Conservation (phyloP, 164 flowering plant genomes). For the Vitis vinifera region ASM3070453v1 NC_081823.1:2759001-2759500, state of each 20-base stretch:
- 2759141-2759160: no score
- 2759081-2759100: no score
- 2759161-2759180: no score
- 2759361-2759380: constrained; percentile 4
- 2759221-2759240: neutral
- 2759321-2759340: constrained; percentile 14
- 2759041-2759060: no score
- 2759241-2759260: constrained; percentile 2
- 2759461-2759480: neutral
- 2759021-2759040: no score
- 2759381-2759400: constrained; percentile 1
- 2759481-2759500: constrained; percentile 1
- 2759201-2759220: no score
- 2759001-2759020: no score
- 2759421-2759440: constrained; percentile 2
- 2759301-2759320: constrained; percentile 25
- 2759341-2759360: constrained; percentile 11
- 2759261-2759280: constrained; percentile 1
- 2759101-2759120: no score
- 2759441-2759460: constrained; percentile 16
- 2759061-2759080: no score
- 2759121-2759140: no score
- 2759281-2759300: constrained; percentile 4
- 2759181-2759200: no score
- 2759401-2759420: constrained; percentile 8